Conservation (phyloP, 306 rosid genomes). For the Betula pendula region DNA sequence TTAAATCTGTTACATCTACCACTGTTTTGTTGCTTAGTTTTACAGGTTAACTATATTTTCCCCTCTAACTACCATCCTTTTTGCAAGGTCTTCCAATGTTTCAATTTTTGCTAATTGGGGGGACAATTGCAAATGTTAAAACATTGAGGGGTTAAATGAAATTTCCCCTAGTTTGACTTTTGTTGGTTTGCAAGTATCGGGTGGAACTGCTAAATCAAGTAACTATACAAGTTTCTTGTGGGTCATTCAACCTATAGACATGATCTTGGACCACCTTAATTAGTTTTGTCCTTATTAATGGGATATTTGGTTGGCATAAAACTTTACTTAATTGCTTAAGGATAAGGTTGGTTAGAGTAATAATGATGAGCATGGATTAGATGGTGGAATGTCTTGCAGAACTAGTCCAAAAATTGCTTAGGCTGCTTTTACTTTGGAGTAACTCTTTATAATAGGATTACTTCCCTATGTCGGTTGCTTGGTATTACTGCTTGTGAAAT, state of each 20-base stretch:
- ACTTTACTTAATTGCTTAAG: not conserved
- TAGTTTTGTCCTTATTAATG: not conserved
- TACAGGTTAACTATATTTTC: not conserved
- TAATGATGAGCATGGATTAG: not conserved
- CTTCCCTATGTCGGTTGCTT: too few species aligned
- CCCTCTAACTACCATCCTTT: too few species aligned
- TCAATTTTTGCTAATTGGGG: too few species aligned
- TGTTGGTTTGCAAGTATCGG: not conserved
- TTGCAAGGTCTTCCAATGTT: too few species aligned
- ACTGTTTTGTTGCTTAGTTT: not conserved
- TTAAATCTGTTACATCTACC: not conserved
- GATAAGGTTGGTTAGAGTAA: not conserved
- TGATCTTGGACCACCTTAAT: not conserved
- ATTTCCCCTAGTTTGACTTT: too few species aligned
- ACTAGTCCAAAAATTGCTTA: not conserved
- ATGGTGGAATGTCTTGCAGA: not conserved
- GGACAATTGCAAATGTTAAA: too few species aligned
- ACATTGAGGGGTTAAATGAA: too few species aligned
- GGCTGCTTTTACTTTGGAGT: not conserved
- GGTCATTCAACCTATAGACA: not conserved
- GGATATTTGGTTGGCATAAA: not conserved
- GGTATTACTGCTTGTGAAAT: too few species aligned
- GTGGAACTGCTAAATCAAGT: not conserved
- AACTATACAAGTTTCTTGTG: not conserved
- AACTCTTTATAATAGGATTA: too few species aligned